phyloP scores from a whole-genome alignment of 805 yeast species.

The Candida dendrica region DNA sequence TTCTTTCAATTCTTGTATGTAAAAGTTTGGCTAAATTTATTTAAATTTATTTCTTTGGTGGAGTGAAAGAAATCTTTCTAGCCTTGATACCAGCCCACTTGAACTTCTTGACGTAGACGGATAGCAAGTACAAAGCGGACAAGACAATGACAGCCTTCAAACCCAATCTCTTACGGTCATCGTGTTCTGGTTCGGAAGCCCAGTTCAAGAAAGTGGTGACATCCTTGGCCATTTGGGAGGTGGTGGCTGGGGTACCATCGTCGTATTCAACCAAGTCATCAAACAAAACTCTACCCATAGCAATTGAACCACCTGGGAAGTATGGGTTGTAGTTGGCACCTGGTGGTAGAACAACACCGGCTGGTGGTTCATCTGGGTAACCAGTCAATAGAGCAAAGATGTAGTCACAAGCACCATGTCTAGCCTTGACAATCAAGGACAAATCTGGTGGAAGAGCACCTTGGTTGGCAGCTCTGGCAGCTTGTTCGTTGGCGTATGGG shows the following conservation, averaged over 20 bases:
- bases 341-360: conserved; percentile 87
- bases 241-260: conserved; percentile 97
- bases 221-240: conserved; percentile 99
- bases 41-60: conserved; percentile 83
- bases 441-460: conserved; percentile 99
- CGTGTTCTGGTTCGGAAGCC: conserved; percentile 98
- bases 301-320: conserved; percentile 99
- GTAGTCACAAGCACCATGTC: conserved; percentile 97
- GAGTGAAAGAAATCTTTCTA: conserved; percentile 89
- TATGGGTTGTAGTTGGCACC: conserved; percentile 98
- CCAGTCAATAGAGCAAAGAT: conserved; percentile 93
- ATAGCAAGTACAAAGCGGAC: conserved; percentile 70
- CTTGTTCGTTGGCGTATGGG: conserved; percentile 97
- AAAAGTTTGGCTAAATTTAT: conserved; percentile 4
- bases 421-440: conserved; percentile 94
- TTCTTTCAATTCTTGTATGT: neutral
- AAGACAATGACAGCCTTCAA: conserved; percentile 80
- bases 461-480: conserved; percentile 99
- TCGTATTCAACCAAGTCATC: conserved; percentile 97
- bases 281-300: conserved; percentile 97
- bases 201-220: conserved; percentile 93
- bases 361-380: conserved; percentile 98
- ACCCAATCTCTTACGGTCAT: conserved; percentile 95
- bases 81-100: conserved; percentile 95
- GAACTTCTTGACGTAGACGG: conserved; percentile 93